A percentile compares a stretch with the other conserved stretches of the same genome.
phyloP scores from a whole-genome alignment of 306 rosid species.

The Gynostemma pentaphyllum region DNA sequence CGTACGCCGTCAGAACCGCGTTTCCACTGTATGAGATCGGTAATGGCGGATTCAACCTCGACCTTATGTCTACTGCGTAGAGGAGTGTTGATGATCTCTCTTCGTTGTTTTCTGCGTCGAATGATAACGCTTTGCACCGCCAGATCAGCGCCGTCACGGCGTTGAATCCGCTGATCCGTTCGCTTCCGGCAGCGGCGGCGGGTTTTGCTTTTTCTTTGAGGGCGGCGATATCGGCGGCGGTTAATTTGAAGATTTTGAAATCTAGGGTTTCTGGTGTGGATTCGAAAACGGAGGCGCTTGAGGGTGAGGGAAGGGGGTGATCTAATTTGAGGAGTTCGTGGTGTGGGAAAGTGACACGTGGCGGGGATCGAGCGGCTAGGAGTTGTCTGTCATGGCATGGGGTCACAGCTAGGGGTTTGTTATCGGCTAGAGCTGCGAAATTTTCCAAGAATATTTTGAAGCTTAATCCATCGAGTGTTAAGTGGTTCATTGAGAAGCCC shows the following conservation, averaged over 20 bases:
- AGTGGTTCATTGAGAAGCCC: slow-evolving; percentile 47
- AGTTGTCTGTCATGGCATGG: slow-evolving; percentile 47
- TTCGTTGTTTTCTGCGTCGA: slow-evolving; percentile 4
- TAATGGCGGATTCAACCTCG: slow-evolving; percentile 34
- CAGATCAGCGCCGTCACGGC: slow-evolving; percentile 49
- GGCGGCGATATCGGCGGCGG: slow-evolving; percentile 14
- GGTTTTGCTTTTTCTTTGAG: slow-evolving; percentile 46
- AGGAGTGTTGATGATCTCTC: slow-evolving; percentile 36
- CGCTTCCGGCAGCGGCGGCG: neutral
- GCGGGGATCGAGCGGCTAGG: slow-evolving; percentile 68
- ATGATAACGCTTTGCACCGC: slow-evolving; percentile 56
- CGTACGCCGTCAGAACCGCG: slow-evolving; percentile 37
- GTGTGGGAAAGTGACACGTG: slow-evolving; percentile 48
- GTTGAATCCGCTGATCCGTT: slow-evolving; percentile 31
- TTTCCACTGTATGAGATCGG: slow-evolving; percentile 32
- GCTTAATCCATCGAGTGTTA: slow-evolving; percentile 51
- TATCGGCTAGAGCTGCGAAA: slow-evolving; percentile 47
- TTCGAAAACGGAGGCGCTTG: slow-evolving; percentile 27
- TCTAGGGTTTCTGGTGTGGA: slow-evolving; percentile 35
- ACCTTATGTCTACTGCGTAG: slow-evolving; percentile 51
- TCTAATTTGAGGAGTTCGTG: slow-evolving; percentile 39
- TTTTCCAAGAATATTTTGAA: slow-evolving; percentile 49
- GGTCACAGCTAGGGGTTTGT: slow-evolving; percentile 28
- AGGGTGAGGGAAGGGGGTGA: neutral
- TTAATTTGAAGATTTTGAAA: slow-evolving; percentile 36